A percentile compares a stretch with the other conserved stretches of the same genome.
phyloP scores from a whole-genome alignment of 805 yeast genomes.

The Citeromyces matritensis region DNA sequence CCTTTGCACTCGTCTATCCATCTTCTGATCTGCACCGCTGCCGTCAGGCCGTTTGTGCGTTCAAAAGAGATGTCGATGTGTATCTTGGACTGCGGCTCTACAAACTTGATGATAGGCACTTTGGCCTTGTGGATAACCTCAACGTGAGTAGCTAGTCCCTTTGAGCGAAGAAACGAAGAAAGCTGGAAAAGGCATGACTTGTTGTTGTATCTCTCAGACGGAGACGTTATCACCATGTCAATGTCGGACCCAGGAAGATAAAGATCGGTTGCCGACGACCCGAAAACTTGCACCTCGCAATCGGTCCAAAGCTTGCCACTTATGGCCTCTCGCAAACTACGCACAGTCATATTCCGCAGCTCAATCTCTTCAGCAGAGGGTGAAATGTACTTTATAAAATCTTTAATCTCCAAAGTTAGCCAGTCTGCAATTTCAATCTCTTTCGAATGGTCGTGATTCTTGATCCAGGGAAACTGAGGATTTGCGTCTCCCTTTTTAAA shows the following conservation, averaged over 20 bases:
- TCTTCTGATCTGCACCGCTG: constrained; percentile 59
- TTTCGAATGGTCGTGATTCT: constrained; percentile 60
- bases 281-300: constrained; percentile 75
- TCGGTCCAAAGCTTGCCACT: constrained; percentile 56
- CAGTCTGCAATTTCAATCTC: constrained; percentile 74
- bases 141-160: constrained; percentile 50
- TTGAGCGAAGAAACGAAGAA: constrained; percentile 50
- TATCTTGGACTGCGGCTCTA: constrained; percentile 53
- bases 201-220: constrained; percentile 39
- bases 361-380: constrained; percentile 66
- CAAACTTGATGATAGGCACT: constrained; percentile 88
- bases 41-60: constrained; percentile 65
- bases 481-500: constrained; percentile 14
- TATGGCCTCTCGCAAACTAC: constrained; percentile 36
- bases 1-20: constrained; percentile 74
- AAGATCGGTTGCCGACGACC: constrained; percentile 86
- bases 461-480: constrained; percentile 56
- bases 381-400: constrained; percentile 72
- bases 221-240: constrained; percentile 76
- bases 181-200: constrained; percentile 58
- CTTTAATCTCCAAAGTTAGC: constrained; percentile 75
- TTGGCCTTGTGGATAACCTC: constrained; percentile 84
- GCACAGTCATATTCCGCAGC: constrained; percentile 51
- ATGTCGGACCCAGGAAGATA: constrained; percentile 93
- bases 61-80: constrained; percentile 89